A percentile compares a stretch with the other conserved stretches of the same genome.
Conservation (phyloP, 768 basidiomycete species). For the Trametes cubensis region DNA sequence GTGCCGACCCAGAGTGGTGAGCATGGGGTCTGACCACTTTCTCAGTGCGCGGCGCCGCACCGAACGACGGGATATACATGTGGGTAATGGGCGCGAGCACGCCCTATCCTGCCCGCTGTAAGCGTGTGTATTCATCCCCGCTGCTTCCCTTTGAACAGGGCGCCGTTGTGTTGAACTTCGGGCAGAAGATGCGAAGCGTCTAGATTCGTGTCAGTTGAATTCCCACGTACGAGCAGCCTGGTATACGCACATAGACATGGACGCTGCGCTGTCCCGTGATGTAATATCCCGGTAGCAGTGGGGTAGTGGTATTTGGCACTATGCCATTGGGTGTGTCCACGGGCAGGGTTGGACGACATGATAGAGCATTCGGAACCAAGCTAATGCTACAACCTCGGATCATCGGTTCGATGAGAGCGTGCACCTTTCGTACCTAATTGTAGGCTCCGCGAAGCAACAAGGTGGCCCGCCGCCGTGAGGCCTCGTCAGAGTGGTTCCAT, state of each 20-base stretch:
- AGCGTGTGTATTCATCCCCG: not conserved
- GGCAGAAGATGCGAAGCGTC: not conserved
- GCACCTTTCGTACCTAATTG: not conserved
- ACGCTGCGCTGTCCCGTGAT: not conserved
- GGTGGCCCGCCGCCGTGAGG: not conserved
- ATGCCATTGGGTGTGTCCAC: not conserved
- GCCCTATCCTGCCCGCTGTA: not conserved
- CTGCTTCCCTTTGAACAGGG: not conserved
- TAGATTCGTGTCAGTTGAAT: not conserved
- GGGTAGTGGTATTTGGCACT: not conserved
- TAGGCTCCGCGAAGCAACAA: not conserved
- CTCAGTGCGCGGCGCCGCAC: not conserved
- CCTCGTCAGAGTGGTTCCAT: not conserved
- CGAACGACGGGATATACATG: conserved; percentile 5
- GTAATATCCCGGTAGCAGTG: not conserved
- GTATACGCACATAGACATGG: not conserved
- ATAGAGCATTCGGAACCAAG: not conserved
- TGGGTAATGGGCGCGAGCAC: not conserved
- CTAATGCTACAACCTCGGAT: conserved; percentile 2
- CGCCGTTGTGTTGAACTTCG: not conserved
- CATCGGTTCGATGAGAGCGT: not conserved
- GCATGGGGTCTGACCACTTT: not conserved
- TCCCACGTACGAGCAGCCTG: not conserved
- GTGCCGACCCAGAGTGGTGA: not conserved
- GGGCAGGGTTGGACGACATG: no score